Evolutionary conservation across 1,284 basidiomycete genomes (phyloP), one percentile per base, ranked within the genome.

Genomic region (Tetrapyrgos nigripes): DNA sequence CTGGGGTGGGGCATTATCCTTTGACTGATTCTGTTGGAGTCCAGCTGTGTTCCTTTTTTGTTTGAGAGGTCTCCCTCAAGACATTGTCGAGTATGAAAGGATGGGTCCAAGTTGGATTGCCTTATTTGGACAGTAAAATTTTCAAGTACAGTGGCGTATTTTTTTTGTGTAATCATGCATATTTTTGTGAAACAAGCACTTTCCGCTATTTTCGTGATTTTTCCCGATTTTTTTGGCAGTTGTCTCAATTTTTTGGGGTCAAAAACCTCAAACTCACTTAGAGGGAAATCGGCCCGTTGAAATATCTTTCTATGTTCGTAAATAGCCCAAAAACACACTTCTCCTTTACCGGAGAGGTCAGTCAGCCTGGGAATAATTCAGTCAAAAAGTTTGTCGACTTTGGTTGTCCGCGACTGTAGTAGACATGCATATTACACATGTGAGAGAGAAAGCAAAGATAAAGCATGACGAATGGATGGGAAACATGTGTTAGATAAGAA

Each of bases 181-280:
- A n/a, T n/a, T n/a, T n/a, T n/a, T n/a, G n/a, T 19, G 53, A 55
- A 53, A 44, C 17, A 29, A 47, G 37, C 48, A 37, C 26, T 46
- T 56, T 59, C 40, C 28, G 47, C 50, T 50, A 48, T 48, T 60
- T 57, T 55, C 40, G 29, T 37, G 21, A 56, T 48, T 60, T 62
- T 60, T 60, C 49, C 31, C 46, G 37, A 45, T 50, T 54, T 57
- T 62, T 60, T 58, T 37, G 17, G 52, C 23, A 28, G 54, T 35
- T 24, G 37, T 31, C 58, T 50, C 60, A 60, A 44, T 57, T 57
- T 62, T 53, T 4, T 50, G 56, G 58, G 40, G 23, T 40, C 63
- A 69, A 69, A 63, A 57, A 29, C 13, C 37, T 13, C n/a, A 44
- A 44, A n/a, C n/a, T n/a, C n/a, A n/a, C n/a, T n/a, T n/a, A n/a